Evolutionary conservation across 352 stramenopile species (phyloP).

Genomic region (Pythium pyrilobum): DNA sequence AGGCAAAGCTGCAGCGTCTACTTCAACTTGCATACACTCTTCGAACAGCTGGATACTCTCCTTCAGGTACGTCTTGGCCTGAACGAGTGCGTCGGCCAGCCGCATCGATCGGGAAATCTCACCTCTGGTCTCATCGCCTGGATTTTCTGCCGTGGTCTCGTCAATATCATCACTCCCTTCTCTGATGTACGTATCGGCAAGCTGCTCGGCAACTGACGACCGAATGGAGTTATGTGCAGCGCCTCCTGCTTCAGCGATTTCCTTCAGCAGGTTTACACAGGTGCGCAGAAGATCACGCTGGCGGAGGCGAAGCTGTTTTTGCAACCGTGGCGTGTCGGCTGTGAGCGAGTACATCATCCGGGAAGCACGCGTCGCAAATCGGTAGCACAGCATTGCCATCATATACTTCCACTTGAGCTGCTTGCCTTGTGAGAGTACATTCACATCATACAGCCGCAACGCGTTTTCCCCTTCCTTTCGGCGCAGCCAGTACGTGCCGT

Average conservation of each 20-base stretch:
- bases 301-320: slow-evolving; percentile 60
- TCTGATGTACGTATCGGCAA: slow-evolving; percentile 77
- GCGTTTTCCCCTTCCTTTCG: slow-evolving; percentile 75
- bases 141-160: background rate
- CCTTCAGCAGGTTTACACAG: slow-evolving; percentile 65
- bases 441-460: slow-evolving; percentile 76
- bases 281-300: slow-evolving; percentile 73
- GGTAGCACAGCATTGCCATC: slow-evolving; percentile 88
- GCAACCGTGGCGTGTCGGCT: slow-evolving; percentile 41
- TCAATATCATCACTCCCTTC: slow-evolving; percentile 24
- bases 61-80: slow-evolving; percentile 60
- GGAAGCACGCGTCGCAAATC: slow-evolving; percentile 68
- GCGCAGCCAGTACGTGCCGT: slow-evolving; percentile 83
- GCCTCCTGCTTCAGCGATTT: slow-evolving; percentile 61
- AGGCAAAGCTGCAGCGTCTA: background rate
- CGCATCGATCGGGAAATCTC: too few species aligned
- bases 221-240: slow-evolving; percentile 69
- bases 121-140: slow-evolving; percentile 15
- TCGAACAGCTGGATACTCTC: slow-evolving; percentile 73
- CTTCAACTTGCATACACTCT: slow-evolving; percentile 43
- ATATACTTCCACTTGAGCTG: slow-evolving; percentile 90
- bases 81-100: slow-evolving; percentile 12
- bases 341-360: slow-evolving; percentile 61
- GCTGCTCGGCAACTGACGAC: slow-evolving; percentile 71
- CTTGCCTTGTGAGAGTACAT: slow-evolving; percentile 75